Evolutionary conservation across 106 monocot genomes (phyloP), one percentile per base, ranked within the genome.

Genomic region (Acanthochlamys bracteata): DNA sequence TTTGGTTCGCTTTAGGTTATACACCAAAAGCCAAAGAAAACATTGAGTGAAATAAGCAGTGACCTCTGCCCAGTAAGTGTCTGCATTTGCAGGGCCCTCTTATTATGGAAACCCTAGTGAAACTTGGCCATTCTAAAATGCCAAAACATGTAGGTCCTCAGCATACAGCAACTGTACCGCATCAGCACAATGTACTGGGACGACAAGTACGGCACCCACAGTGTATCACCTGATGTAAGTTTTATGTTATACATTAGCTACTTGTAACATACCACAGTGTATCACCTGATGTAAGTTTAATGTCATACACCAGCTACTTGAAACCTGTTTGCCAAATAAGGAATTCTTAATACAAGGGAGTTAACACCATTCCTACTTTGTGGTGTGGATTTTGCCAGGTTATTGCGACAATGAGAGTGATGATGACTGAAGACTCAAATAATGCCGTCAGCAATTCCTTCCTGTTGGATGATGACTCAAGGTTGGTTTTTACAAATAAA

Each of bases 171-270:
- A 60, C 64, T 98, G 42, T 98, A 98, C 70, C 66, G 98, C 41
- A 98, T 98, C 74, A 88, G 98, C 56, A 98, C 98, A 19, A 92
- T 98, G 98, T 98, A 98, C 67, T 98, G 98, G 98, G 98, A 98
- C 77, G 98, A 98, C 59, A 98, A 91, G 68, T 98, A 92, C 75
- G 91, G 91, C n/a, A 98, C 98, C 20, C 88, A 98, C 41, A 98
- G 88, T 57, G 88, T 98, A 4, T 78, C 98, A 16, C 75, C 87
- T 10, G 91, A 92, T 80, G 98, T 92, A 85, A 85, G 83, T 61
- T 45, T 54, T 55, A 64, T 17, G 58, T 6, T 20, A 42, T 65
- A 20, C 20, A 22, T 6, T 11, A 52, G 49, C 41, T 20, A 16
- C 20, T 51, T 55, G 55, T 12, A 43, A 60, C 21, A n/a, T n/a